Evolutionary conservation across 78 protist genomes (phyloP), one percentile per base, ranked within the genome.

Genomic region (Ministeria vibrans): DNA sequence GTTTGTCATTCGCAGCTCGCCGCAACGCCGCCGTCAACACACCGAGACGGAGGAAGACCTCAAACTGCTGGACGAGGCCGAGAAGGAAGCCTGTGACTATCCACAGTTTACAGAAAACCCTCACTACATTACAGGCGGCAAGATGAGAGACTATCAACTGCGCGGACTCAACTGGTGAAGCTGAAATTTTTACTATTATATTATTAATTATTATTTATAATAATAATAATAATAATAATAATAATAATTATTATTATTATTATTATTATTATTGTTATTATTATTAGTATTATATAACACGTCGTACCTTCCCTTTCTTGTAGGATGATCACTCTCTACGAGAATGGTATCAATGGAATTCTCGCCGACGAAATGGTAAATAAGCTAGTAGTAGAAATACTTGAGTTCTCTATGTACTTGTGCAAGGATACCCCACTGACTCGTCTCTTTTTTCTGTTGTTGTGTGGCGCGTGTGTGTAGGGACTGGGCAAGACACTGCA

Each of bases 161-260:
- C 82, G 89, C 41, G 99, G 97, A 39, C 84, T 97, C 71, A 86
- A 94, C 77, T 97, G 99, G 99, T n/a, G n/a, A n/a, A n/a, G n/a
- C n/a, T n/a, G n/a, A n/a, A n/a, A n/a, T n/a, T n/a, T n/a, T n/a
- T n/a, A n/a, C n/a, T n/a, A n/a, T n/a, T n/a, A n/a, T n/a, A n/a
- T n/a, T n/a, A n/a, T n/a, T n/a, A n/a, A n/a, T n/a, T n/a, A n/a
- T n/a, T n/a, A n/a, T n/a, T n/a, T n/a, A n/a, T n/a, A n/a, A n/a
- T n/a, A n/a, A n/a, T n/a, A n/a, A n/a, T n/a, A n/a, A n/a, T n/a
- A n/a, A n/a, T n/a, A n/a, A n/a, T n/a, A n/a, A n/a, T n/a, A n/a
- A n/a, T n/a, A n/a, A n/a, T n/a, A n/a, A n/a, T n/a, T n/a, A n/a
- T n/a, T n/a, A n/a, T n/a, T n/a, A n/a, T n/a, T n/a, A n/a, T n/a